Conservation (phyloP, 1,139 yeast species). For the Candida neerlandica region DNA sequence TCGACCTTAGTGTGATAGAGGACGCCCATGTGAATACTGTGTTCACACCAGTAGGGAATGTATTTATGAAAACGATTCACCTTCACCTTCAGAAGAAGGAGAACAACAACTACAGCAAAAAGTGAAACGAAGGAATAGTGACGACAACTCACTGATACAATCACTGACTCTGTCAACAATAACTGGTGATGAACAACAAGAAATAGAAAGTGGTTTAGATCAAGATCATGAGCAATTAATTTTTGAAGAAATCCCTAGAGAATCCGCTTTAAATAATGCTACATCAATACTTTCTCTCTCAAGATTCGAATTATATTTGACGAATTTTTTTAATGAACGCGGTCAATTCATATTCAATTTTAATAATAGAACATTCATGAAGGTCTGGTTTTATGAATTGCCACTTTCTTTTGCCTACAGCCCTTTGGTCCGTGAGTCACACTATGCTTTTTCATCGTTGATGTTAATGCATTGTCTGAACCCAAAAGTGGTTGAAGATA, state of each 20-base stretch:
- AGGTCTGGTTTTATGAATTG: neutral
- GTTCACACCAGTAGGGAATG: conserved; percentile 1
- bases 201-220: no score
- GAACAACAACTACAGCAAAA: neutral
- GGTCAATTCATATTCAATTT: conserved; percentile 2
- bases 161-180: neutral
- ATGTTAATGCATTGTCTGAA: conserved; percentile 1
- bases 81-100: neutral
- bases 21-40: conserved; percentile 7
- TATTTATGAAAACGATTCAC: neutral
- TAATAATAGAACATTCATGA: neutral
- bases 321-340: conserved; percentile 1
- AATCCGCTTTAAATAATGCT: neutral
- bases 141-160: no score
- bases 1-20: conserved; percentile 2
- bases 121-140: no score
- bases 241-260: neutral
- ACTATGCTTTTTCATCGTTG: conserved; percentile 1
- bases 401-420: neutral
- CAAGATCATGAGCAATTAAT: no score
- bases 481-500: neutral
- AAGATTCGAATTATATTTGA: neutral
- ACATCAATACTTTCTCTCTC: neutral
- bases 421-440: neutral
- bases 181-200: neutral